phyloP scores from a whole-genome alignment of 768 basidiomycete species.

The Boletus bicolor region DNA sequence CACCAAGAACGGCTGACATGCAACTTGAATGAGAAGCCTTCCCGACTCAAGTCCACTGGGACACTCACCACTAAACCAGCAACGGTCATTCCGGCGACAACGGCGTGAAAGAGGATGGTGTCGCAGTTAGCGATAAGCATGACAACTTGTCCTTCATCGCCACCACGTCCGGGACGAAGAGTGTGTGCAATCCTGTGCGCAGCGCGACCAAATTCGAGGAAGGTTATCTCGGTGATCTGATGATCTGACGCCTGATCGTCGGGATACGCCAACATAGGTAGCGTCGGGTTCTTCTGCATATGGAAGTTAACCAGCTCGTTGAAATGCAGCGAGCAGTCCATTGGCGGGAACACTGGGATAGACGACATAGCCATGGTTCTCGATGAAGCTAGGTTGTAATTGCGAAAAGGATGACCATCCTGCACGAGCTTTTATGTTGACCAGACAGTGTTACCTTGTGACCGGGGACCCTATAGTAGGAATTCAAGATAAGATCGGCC shows the following conservation, averaged over 20 bases:
- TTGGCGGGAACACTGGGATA: slow-evolving; percentile 8
- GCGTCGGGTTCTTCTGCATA: slow-evolving; percentile 10
- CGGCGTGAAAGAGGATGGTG: slow-evolving; percentile 12
- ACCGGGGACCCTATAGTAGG: neutral
- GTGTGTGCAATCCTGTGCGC: slow-evolving; percentile 30
- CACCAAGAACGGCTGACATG: slow-evolving; percentile 30
- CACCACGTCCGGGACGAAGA: slow-evolving; percentile 12
- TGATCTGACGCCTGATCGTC: slow-evolving; percentile 12
- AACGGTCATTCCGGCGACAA: slow-evolving; percentile 20
- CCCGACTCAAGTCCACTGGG: slow-evolving; percentile 28
- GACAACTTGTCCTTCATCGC: slow-evolving; percentile 26
- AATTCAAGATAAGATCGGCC: neutral
- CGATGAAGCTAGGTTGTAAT: neutral
- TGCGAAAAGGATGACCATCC: neutral
- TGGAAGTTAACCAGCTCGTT: slow-evolving; percentile 19
- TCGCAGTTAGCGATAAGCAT: slow-evolving; percentile 33
- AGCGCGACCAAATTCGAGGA: slow-evolving; percentile 20
- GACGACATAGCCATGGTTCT: neutral
- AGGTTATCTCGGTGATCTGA: slow-evolving; percentile 7
- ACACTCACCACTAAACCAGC: slow-evolving; percentile 32
- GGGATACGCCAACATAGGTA: slow-evolving; percentile 14
- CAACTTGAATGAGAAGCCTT: slow-evolving; percentile 15
- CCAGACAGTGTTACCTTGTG: neutral
- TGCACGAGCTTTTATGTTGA: neutral
- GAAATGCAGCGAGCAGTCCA: slow-evolving; percentile 16